Evolutionary conservation across 2,329 filamentous ascomycete species (phyloP), one percentile per base, ranked within the genome.

Genomic region (Xylaria sp.): DNA sequence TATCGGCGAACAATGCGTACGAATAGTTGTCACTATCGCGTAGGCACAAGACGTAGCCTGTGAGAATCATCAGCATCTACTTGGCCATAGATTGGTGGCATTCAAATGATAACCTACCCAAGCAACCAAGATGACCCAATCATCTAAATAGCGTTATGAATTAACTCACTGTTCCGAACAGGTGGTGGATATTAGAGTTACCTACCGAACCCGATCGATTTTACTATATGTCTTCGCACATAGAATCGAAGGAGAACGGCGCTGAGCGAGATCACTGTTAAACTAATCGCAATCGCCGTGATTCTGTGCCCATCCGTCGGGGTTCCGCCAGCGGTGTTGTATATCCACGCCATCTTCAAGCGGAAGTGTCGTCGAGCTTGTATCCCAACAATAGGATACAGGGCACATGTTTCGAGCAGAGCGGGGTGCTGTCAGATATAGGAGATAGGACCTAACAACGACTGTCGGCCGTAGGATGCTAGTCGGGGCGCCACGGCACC

Each of bases 171-270:
- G 4, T 1, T 4, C 20, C 21, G n/a, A 19, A 21, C 17, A 16
- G 1, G 7, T 22, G 26, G 8, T 13, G 7, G 7, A 17, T 7
- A 18, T 18, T 16, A 11, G 3, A 7, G 13, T n/a, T 8, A 26
- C 24, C 26, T 59, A 59, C 56, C 56, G 48, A 43, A 21, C 7
- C 56, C 53, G 3, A 56, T 37, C 1, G 46, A 29, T 18, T 48
- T 44, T 4, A 59, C 17, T 37, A 59, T 38, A 2, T 22, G 26
- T n/a, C 41, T 17, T 8, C 56, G 44, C 45, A 59, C 56, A 43
- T 59, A 59, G n/a, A 13, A 48, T 41, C 56, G 44, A 47, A 56
- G 53, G 7, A 43, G 52, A 49, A 59, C 20, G 17, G 56, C 56
- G 21, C 44, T 38, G 11, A 59, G 29, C 4, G 53, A 51, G 11